Evolutionary conservation across 768 basidiomycete species (phyloP), one percentile per base, ranked within the genome.

Genomic region (Termitomyces sp.): DNA sequence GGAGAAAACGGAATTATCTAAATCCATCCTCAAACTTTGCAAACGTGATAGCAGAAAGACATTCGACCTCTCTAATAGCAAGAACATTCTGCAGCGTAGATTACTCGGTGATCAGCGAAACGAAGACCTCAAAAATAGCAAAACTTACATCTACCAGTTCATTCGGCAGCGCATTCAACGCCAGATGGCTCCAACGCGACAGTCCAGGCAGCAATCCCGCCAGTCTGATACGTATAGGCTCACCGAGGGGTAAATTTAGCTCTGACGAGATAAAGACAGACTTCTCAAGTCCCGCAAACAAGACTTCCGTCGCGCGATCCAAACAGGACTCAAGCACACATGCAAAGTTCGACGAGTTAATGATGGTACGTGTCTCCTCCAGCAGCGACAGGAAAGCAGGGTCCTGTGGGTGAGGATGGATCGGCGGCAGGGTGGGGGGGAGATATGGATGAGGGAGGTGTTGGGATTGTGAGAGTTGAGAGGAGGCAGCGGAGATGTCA

Each of bases 131-230:
- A 34, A 49, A 48, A 55, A 23, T 12, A 16, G 56, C 19, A 46
- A 42, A 40, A 80, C 89, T 70, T 66, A 92, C 93, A 73, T 94
- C 91, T 27, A 92, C 80, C 61, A 93, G 73, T 67, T 89, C 90
- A 67, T 91, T 92, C 35, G 89, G 91, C 54, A 86, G 67, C 17
- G 80, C 81, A 59, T 83, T 79, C 62, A 93, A 67, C 39, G 85
- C 85, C 56, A 83, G 56, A 60, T 81, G 81, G 63, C 85, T 86
- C 91, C 93, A 94, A 55, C 83, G 74, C 54, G 88, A 84, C 41
- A 97, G 72, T 1, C 83, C 88, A 4, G 94, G 94, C 28, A 98
- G 71, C 62, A 96, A 71, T 5, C 86, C 84, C 14, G 92, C 95
- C 14, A 97, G 69, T 45, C 89, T 75, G 49, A 91, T 80, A 61